These are phyloP conservation scores for Blastocystis sp. DNA, from an alignment of 352 stramenopile species.

Conservation along the genomic window DNA sequence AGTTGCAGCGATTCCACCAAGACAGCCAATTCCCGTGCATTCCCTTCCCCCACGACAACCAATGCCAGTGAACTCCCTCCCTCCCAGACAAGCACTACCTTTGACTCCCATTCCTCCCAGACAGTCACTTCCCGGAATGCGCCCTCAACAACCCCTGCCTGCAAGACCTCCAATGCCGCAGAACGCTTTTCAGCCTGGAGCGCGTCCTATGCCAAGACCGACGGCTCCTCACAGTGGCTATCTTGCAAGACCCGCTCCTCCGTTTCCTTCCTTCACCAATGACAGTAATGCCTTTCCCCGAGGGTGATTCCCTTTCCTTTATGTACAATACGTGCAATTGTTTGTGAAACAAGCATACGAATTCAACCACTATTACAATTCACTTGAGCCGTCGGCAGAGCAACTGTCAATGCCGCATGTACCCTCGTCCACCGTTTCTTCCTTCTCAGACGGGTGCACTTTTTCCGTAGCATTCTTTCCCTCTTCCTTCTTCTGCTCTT, in stretches of 20 bases:
- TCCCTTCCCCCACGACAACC: neutral
- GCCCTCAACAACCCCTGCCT: no score
- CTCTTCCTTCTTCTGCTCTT: neutral
- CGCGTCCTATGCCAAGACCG: neutral
- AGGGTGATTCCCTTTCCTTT: neutral
- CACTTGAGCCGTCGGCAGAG: constrained; percentile 6
- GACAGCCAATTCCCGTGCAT: neutral
- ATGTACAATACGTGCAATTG: neutral
- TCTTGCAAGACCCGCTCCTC: neutral
- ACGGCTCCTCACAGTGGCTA: neutral
- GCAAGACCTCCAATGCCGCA: no score
- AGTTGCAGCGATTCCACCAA: neutral
- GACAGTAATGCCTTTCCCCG: neutral
- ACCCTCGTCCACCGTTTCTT: constrained; percentile 16
- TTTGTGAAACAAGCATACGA: constrained; percentile 40
- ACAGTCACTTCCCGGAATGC: no score
- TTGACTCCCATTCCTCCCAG: no score
- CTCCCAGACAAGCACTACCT: no score
- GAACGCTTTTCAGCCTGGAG: neutral
- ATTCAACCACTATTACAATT: constrained; percentile 61
- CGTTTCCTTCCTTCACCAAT: neutral
- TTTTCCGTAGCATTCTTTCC: constrained; percentile 72
- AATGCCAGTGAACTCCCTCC: no score
- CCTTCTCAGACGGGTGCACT: neutral
- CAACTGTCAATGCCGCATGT: constrained; percentile 54